Evolutionary conservation across 805 yeast species (phyloP).

Genomic region (Yarrowia osloensis): DNA sequence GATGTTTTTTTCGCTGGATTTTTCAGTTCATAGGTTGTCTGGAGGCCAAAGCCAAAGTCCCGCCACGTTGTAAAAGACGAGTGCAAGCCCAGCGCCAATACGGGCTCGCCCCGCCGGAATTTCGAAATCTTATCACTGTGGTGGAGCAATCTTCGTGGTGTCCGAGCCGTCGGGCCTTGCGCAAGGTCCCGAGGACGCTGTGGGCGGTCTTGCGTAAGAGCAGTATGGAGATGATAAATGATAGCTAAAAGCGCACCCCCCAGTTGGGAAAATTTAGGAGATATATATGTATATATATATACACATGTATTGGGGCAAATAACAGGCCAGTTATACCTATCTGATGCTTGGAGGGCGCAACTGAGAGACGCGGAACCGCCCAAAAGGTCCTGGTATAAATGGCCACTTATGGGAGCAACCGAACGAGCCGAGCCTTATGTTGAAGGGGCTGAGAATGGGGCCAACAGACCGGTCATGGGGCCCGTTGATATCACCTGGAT

Average conservation of each 20-base stretch:
- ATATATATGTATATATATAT: background rate
- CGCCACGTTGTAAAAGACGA: background rate
- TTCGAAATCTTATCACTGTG: background rate
- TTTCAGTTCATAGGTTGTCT: background rate
- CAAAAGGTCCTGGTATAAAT: background rate
- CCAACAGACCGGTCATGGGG: too few species aligned
- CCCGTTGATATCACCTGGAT: background rate
- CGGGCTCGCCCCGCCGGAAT: too few species aligned
- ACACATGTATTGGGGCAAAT: background rate
- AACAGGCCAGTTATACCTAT: background rate
- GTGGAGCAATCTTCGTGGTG: background rate
- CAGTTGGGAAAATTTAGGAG: background rate
- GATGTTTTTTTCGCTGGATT: background rate
- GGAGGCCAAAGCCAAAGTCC: background rate
- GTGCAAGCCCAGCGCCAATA: too few species aligned
- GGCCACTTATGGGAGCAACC: conserved; percentile 1
- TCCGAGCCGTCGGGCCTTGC: background rate
- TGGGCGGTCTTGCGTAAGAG: background rate
- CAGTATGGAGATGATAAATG: background rate
- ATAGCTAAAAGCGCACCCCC: background rate
- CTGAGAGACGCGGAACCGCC: background rate
- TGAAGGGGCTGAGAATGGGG: background rate
- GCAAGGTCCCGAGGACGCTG: background rate
- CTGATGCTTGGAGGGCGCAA: background rate
- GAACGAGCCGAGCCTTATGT: background rate